Percentiles rank a stretch among this genome's conserved stretches.
These are phyloP conservation scores for Fusarium miscanthi DNA, from an alignment of 2,329 filamentous ascomycete species.

Conservation along the genomic window DNA sequence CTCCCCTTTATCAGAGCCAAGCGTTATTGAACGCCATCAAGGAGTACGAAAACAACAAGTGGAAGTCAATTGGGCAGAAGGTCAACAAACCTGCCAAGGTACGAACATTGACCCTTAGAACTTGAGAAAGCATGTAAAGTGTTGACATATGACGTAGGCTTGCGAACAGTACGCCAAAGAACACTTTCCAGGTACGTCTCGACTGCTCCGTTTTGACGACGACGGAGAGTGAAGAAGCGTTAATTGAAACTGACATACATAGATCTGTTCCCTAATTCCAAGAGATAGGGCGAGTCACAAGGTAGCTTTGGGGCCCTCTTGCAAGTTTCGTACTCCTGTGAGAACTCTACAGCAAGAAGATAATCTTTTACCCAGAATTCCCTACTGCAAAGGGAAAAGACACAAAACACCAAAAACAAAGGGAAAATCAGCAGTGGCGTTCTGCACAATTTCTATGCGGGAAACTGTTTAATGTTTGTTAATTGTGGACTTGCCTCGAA, in stretches of 20 bases:
- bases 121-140: not conserved
- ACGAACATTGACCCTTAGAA: constrained; percentile 1
- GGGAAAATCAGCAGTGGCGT: constrained; percentile 36
- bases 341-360: not conserved
- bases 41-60: constrained; percentile 98
- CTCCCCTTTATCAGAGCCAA: constrained; percentile 66
- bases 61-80: constrained; percentile 97
- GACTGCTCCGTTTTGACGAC: constrained; percentile 40
- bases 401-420: constrained; percentile 34
- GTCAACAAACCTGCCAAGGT: constrained; percentile 96
- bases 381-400: constrained; percentile 9
- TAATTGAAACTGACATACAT: constrained; percentile 47
- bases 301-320: not conserved
- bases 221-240: constrained; percentile 22
- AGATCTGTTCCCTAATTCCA: constrained; percentile 55
- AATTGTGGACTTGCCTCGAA: constrained; percentile 15
- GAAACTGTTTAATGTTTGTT: constrained; percentile 43
- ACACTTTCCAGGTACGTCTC: constrained; percentile 74
- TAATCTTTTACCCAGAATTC: not conserved
- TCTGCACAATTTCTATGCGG: constrained; percentile 29
- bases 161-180: constrained; percentile 92
- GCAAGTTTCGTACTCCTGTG: not conserved
- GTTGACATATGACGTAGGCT: constrained; percentile 48
- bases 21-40: constrained; percentile 93
- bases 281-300: constrained; percentile 46